Base-by-base conservation (phyloP, 2,329 filamentous ascomycete genomes). In the Ilyonectria mors-panacis region DNA sequence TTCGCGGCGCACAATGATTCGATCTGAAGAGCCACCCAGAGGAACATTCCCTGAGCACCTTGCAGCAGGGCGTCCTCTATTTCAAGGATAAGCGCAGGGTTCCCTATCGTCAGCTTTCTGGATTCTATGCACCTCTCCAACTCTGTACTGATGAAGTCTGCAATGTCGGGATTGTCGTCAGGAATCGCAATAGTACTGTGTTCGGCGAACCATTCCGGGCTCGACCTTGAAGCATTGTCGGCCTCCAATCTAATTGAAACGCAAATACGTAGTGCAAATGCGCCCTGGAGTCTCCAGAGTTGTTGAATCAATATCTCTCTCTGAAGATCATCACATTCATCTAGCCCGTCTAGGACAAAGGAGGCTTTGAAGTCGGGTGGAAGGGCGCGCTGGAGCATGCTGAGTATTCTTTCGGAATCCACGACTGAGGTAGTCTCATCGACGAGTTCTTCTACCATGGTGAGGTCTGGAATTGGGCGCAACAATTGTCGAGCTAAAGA, bases 41-140 rank as follows among this genome's bases (percentile, higher is more conserved):
- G 72, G 35, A 82, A 83, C 80, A 83, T 83, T 17, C 80, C 80
- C 19, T 80, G 71, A 0, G 79, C 75, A 1, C 78, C 75, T 17
- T 55, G 0, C 0, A 72, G 15, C 0, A 80, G 68, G 8, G 73
- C 57, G 4, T 76, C 57, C 1, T 60, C 35, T 2, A 78, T 70
- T 0, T 78, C 68, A 0, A 69, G 19, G 3, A 75, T 10, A 2
- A 79, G 39, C 0, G 12, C 12, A 1, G 68, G 65, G 17, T 78
- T 68, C 6, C 69, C 53, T 1, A 74, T 28, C 0, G 2, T n/a
- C 2, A 79, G 65, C 0, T 59, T 59, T 50, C 4, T 67, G 39
- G 0, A 1, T 23, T 1, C 30, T 33, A 33, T 33, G 12, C 30
- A 33, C 30, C 30, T 33, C 30, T 67, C 26, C 1, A 78, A 28